A percentile compares a stretch with the other conserved stretches of the same genome.
These are phyloP conservation scores for Leccinum proliferum DNA, from an alignment of 1,284 basidiomycete genomes.

Conservation along the genomic window DNA sequence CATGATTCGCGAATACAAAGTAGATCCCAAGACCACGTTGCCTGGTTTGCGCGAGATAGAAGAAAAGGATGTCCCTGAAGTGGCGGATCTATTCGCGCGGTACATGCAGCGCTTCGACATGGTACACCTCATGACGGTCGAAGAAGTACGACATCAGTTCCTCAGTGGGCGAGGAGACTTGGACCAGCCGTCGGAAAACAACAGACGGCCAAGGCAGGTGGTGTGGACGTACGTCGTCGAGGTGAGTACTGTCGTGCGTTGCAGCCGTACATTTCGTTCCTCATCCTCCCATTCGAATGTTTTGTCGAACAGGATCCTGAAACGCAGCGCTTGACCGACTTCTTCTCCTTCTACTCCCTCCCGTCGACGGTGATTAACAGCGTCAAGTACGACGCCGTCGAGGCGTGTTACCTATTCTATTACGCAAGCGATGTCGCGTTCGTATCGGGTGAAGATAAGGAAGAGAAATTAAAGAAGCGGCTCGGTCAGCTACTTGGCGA, in stretches of 20 bases:
- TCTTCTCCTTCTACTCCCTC: constrained; percentile 95
- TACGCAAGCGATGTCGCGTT: constrained; percentile 73
- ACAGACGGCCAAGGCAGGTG: constrained; percentile 74
- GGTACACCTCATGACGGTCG: constrained; percentile 71
- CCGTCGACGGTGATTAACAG: constrained; percentile 86
- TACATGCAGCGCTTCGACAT: constrained; percentile 90
- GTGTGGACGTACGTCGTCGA: constrained; percentile 98
- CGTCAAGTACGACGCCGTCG: constrained; percentile 57
- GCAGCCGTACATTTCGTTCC: background rate
- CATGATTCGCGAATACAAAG: constrained; percentile 71
- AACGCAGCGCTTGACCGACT: constrained; percentile 86
- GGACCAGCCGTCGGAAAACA: constrained; percentile 41
- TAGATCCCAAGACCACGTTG: constrained; percentile 50
- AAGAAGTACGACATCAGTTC: constrained; percentile 87
- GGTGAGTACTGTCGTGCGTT: constrained; percentile 40
- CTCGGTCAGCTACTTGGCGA: constrained; percentile 74
- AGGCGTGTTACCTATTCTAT: constrained; percentile 94
- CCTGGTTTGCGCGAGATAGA: constrained; percentile 86
- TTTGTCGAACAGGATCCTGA: constrained; percentile 58
- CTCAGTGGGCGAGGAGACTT: constrained; percentile 79
- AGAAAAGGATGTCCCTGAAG: constrained; percentile 68
- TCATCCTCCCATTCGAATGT: background rate
- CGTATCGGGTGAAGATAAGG: constrained; percentile 51
- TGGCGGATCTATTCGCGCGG: constrained; percentile 68
- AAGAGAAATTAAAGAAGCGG: constrained; percentile 61